Base-by-base conservation (phyloP, 2,329 filamentous ascomycete species). In the Xylaria sp. region DNA sequence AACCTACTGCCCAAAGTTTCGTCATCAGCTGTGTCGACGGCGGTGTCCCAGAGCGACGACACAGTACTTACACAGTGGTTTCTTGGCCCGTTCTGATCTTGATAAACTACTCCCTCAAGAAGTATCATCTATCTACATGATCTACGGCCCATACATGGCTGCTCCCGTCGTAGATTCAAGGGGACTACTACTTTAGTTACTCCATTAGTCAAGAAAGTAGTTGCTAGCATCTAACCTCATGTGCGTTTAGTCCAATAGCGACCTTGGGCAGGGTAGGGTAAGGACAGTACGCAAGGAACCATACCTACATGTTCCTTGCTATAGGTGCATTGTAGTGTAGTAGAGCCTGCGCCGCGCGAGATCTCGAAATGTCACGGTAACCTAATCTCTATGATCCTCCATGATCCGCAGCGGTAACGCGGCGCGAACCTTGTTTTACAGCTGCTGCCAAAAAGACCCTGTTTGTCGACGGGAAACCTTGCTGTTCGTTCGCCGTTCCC, bases 371-470 rank as follows among this genome's bases (percentile, higher is more conserved):
- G 58, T 55, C 54, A 63, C 67, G 39, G 59, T 56, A 69, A 59
- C 63, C 58, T 63, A 68, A 67, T 70, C 68, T 68, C 46, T 52
- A 46, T 28, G 62, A 69, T 64, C 63, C 68, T 68, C 46, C 57
- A 46, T 28, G 62, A 69, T 64, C 63, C 50, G 39, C 55, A 59
- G 50, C 69, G 63, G 66, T 50, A 18, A 68, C 25, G 59, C 66
- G 70, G 67, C 63, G 50, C 63, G 56, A 71, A 70, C 70, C 70
- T 71, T 71, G 67, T 70, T 71, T 66, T 55, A 18, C 56, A 28
- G 61, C 51, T 55, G 56, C 52, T 32, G 51, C 39, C 44, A 55
- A 56, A 46, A 10, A 20, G 23, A 34, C 52, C 23, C 44, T 32
- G 63, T 56, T 15, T 44, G 18, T 20, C 2, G n/a, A 15, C 28